Percentiles rank a stretch among this genome's conserved stretches.
phyloP scores from a whole-genome alignment of 2,329 filamentous ascomycete species.

The Apiospora koreana region DNA sequence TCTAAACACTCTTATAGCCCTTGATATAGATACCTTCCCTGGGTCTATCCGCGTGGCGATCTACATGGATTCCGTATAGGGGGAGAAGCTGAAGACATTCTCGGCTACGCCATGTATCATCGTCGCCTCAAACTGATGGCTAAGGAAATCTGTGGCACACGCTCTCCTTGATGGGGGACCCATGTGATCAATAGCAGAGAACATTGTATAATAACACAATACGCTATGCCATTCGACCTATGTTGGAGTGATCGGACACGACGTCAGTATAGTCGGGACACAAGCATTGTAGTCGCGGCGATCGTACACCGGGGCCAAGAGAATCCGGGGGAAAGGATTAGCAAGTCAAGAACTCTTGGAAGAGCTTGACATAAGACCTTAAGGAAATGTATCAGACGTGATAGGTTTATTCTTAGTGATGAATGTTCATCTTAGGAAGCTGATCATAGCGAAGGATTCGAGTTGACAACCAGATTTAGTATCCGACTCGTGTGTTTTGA shows the following conservation, averaged over 20 bases:
- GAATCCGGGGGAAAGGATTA: background rate
- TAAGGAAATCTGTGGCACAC: background rate
- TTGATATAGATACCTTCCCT: background rate
- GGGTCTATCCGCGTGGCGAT: background rate
- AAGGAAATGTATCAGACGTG: background rate
- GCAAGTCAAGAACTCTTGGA: background rate
- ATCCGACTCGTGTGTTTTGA: background rate
- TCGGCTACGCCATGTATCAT: background rate
- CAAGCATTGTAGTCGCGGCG: background rate
- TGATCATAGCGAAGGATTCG: background rate
- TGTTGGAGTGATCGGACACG: background rate
- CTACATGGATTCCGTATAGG: background rate
- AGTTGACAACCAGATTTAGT: background rate
- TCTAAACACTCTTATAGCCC: background rate
- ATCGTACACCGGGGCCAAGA: background rate
- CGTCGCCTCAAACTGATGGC: background rate
- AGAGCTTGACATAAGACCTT: background rate
- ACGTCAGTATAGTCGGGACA: background rate
- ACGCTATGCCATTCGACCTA: background rate
- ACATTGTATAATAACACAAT: background rate
- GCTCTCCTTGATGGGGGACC: background rate
- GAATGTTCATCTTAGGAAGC: background rate
- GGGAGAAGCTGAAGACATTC: background rate
- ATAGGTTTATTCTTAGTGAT: background rate
- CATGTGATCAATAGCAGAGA: background rate